Percentiles rank a stretch among this genome's conserved stretches.
Conservation (phyloP, 305 asterid species). For the Stenogyne calaminthoides region DNA sequence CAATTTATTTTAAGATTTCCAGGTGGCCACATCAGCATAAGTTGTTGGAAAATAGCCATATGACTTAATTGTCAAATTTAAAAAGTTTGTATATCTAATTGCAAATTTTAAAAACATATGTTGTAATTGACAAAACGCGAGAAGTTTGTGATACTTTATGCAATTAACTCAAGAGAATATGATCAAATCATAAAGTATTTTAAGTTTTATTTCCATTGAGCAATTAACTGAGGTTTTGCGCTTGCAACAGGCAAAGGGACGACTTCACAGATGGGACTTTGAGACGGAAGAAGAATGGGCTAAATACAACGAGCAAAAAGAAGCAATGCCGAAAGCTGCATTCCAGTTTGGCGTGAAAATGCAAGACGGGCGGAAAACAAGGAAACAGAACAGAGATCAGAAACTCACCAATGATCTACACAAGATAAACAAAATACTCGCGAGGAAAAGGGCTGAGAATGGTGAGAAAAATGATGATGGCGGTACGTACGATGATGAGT, state of each 20-base stretch:
- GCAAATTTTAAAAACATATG: too few relatives aligned
- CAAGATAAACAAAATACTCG: conserved; percentile 83
- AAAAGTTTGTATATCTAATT: too few relatives aligned
- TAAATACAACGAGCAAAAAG: conserved; percentile 92
- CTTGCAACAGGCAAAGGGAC: conserved; percentile 76
- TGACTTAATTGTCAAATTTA: too few relatives aligned
- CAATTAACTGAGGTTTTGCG: not conserved
- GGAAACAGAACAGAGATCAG: conserved; percentile 97
- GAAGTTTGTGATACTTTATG: too few relatives aligned
- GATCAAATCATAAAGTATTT: not conserved
- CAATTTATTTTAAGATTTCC: too few relatives aligned
- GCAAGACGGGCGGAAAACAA: conserved; percentile 97
- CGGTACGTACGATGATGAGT: conserved; percentile 56
- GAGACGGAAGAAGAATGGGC: conserved; percentile 99
- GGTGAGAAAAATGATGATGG: conserved; percentile 55
- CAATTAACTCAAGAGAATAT: not conserved
- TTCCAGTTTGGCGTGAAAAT: conserved; percentile 99
- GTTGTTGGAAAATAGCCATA: too few relatives aligned
- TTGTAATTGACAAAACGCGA: too few relatives aligned
- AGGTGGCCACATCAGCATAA: too few relatives aligned
- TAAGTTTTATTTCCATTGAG: not conserved
- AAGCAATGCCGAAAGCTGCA: conserved; percentile 99
- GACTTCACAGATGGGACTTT: conserved; percentile 98
- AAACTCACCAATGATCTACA: conserved; percentile 89
- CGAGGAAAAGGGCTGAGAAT: conserved; percentile 78